A percentile compares a stretch with the other conserved stretches of the same genome.
These are phyloP conservation scores for Trichoderma sp. DNA, from an alignment of 2,329 filamentous ascomycete species.

Conservation along the genomic window DNA sequence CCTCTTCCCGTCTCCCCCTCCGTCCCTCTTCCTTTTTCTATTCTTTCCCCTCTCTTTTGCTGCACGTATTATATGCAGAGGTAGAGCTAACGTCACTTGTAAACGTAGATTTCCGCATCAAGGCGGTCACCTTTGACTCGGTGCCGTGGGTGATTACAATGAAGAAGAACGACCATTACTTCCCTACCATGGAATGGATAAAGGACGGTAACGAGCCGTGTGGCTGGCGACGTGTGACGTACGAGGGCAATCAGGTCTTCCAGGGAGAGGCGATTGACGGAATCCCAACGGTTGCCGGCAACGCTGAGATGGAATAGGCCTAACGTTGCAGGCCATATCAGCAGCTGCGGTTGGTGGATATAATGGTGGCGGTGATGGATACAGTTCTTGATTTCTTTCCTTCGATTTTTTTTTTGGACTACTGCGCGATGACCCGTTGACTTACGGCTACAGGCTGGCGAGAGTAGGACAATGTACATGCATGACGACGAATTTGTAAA, in stretches of 20 bases:
- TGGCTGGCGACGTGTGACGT: conserved; percentile 65
- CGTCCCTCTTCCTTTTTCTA: not conserved
- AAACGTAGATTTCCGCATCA: conserved; percentile 80
- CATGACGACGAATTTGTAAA: conserved; percentile 14
- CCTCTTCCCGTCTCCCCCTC: not conserved
- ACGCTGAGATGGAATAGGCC: conserved; percentile 46
- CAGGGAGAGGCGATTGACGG: conserved; percentile 58
- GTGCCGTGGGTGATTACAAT: conserved; percentile 99
- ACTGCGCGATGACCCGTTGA: not conserved
- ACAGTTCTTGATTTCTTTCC: not conserved
- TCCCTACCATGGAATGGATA: conserved; percentile 70
- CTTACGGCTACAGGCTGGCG: not conserved
- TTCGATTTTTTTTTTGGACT: not conserved
- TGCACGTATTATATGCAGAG: not conserved
- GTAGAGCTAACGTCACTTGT: conserved; percentile 26
- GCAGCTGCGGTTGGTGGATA: not conserved
- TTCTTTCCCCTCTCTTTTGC: not conserved
- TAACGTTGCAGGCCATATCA: not conserved
- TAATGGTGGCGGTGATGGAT: not conserved
- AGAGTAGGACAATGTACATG: conserved; percentile 11
- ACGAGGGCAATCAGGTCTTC: conserved; percentile 57
- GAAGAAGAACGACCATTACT: conserved; percentile 99
- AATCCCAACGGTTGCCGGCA: conserved; percentile 45
- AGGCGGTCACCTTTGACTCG: conserved; percentile 97
- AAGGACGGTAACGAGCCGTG: conserved; percentile 61